A percentile compares a stretch with the other conserved stretches of the same genome.
Conservation (phyloP, 2,329 filamentous ascomycete genomes). For the Myriosclerotinia curreyana region DNA sequence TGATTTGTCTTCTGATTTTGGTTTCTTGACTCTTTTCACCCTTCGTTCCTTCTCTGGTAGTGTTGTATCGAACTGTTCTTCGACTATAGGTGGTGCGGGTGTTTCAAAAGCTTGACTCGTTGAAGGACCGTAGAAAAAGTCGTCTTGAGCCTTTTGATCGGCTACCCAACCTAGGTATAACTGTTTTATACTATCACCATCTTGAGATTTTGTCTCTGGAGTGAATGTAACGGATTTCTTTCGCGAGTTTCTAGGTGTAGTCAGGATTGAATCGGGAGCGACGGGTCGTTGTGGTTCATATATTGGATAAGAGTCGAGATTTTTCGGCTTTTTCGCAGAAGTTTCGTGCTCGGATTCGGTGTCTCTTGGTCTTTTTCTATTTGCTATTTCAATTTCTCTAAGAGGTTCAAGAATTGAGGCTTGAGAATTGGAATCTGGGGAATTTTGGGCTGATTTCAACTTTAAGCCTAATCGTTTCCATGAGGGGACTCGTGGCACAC, state of each 20-base stretch:
- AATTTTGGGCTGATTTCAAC: constrained; percentile 51
- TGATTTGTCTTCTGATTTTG: constrained; percentile 24
- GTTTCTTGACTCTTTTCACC: constrained; percentile 36
- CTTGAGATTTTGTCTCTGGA: constrained; percentile 57
- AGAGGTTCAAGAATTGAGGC: constrained; percentile 23
- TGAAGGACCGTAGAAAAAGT: constrained; percentile 28
- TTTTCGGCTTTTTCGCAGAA: constrained; percentile 35
- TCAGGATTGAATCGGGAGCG: constrained; percentile 30
- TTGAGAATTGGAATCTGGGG: constrained; percentile 24
- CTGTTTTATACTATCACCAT: constrained; percentile 52
- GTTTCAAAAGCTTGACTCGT: constrained; percentile 32
- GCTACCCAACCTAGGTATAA: constrained; percentile 51
- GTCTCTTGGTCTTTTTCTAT: constrained; percentile 34
- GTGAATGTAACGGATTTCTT: constrained; percentile 64
- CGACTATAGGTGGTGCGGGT: constrained; percentile 34
- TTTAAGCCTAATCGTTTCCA: constrained; percentile 61
- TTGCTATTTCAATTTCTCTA: constrained; percentile 26
- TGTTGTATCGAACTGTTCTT: constrained; percentile 35
- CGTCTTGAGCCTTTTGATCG: constrained; percentile 39
- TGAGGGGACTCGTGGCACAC: constrained; percentile 47
- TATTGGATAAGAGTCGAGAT: constrained; percentile 23
- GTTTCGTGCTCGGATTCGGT: constrained; percentile 25
- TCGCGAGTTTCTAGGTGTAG: constrained; percentile 31
- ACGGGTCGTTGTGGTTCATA: constrained; percentile 12
- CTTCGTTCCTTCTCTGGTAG: constrained; percentile 36